phyloP scores from a whole-genome alignment of 2,329 filamentous ascomycete species.

The Coniochaeta sp. region DNA sequence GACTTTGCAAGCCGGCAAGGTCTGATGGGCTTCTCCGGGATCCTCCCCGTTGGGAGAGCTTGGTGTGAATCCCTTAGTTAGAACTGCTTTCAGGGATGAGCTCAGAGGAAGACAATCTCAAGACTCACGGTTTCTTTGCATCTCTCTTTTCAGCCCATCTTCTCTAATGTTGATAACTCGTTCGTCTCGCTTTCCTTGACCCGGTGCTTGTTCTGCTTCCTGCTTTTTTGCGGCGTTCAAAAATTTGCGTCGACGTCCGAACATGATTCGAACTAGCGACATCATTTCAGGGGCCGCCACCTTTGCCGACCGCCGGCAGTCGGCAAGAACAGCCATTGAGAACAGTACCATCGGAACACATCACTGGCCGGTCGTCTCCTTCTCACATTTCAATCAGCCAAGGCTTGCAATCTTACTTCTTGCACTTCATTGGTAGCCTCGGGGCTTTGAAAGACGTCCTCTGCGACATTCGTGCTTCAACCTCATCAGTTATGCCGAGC shows the following conservation, averaged over 20 bases:
- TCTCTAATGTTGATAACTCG: background rate
- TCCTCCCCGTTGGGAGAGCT: too few relatives aligned
- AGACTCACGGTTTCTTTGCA: too few relatives aligned
- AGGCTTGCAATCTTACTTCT: background rate
- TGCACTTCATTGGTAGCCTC: background rate
- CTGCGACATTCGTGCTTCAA: too few relatives aligned
- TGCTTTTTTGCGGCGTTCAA: background rate
- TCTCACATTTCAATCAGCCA: background rate
- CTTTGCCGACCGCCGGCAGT: background rate
- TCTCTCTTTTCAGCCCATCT: too few relatives aligned
- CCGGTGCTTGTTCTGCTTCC: background rate
- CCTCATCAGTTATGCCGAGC: too few relatives aligned
- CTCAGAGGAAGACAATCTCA: too few relatives aligned
- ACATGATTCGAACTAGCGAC: background rate
- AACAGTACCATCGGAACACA: background rate
- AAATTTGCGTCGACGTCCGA: background rate
- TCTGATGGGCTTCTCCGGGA: too few relatives aligned
- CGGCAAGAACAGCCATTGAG: background rate
- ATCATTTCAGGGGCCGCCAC: background rate
- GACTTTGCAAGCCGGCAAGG: too few relatives aligned
- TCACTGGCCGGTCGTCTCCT: background rate
- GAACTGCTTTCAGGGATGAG: too few relatives aligned
- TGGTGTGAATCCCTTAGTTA: too few relatives aligned
- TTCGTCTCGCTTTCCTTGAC: background rate
- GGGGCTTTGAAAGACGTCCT: too few relatives aligned